These are phyloP conservation scores for Neonectria sp. DNA, from an alignment of 2,329 filamentous ascomycete species.

Conservation along the genomic window DNA sequence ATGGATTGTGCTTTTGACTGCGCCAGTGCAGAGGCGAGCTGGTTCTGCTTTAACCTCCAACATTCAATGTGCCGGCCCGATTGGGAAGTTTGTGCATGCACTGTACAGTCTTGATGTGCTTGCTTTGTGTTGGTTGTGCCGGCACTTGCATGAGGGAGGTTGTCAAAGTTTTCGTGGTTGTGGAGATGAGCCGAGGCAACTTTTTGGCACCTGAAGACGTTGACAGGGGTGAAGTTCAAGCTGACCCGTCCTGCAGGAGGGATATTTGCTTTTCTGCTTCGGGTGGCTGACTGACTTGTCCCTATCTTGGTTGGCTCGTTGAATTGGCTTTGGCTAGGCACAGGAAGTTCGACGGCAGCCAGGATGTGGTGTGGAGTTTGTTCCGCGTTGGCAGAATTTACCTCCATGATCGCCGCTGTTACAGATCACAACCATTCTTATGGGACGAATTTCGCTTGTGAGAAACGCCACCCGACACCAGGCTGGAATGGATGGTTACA, in stretches of 20 bases:
- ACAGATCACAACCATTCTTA: background rate
- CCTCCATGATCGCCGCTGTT: conserved; percentile 5
- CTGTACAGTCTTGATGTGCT: background rate
- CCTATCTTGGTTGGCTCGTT: background rate
- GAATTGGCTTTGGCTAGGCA: background rate
- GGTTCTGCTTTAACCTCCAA: background rate
- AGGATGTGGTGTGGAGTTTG: background rate
- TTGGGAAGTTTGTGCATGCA: conserved; percentile 12
- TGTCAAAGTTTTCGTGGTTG: background rate
- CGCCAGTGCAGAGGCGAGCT: background rate
- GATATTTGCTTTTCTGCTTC: background rate
- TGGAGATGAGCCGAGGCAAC: conserved; percentile 8
- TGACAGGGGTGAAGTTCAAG: background rate
- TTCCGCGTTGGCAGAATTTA: background rate
- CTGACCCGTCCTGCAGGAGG: background rate
- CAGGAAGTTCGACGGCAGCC: background rate
- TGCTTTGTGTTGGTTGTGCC: background rate
- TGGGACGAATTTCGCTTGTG: background rate
- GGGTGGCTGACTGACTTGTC: background rate
- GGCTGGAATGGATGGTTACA: conserved; percentile 5
- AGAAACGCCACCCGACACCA: conserved; percentile 3
- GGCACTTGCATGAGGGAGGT: background rate
- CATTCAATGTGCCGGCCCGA: background rate
- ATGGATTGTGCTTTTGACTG: background rate
- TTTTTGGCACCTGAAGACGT: background rate